Evolutionary conservation across 148 eudicot species (phyloP).

Genomic region (Suaeda aralocaspica): DNA sequence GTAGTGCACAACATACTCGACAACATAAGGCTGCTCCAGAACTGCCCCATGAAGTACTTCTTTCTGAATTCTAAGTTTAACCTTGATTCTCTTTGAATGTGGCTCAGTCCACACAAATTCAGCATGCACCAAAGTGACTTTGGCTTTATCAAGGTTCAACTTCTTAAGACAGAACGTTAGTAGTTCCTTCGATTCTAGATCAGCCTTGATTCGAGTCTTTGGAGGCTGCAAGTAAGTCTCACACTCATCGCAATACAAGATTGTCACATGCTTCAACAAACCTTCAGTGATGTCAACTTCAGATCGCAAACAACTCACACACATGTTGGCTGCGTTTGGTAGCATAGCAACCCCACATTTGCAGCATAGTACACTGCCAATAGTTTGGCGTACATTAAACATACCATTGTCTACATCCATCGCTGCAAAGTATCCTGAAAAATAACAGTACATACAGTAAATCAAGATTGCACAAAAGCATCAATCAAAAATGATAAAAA

Average conservation of each 20-base stretch:
- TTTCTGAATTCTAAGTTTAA: slow-evolving; percentile 43
- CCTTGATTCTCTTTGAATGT: slow-evolving; percentile 52
- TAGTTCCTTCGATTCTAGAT: slow-evolving; percentile 63
- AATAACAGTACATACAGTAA: not conserved
- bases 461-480: too few species aligned
- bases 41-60: slow-evolving; percentile 62
- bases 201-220: slow-evolving; percentile 58
- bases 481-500: too few species aligned
- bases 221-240: slow-evolving; percentile 70
- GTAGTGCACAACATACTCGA: slow-evolving; percentile 62
- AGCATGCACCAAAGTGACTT: slow-evolving; percentile 44
- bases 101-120: slow-evolving; percentile 51
- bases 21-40: slow-evolving; percentile 57
- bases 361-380: slow-evolving; percentile 68
- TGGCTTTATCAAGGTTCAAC: slow-evolving; percentile 46
- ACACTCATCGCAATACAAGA: slow-evolving; percentile 59
- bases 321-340: slow-evolving; percentile 81
- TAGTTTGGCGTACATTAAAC: slow-evolving; percentile 51
- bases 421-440: slow-evolving; percentile 7
- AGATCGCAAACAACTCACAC: slow-evolving; percentile 59
- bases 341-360: slow-evolving; percentile 61
- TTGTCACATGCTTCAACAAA: slow-evolving; percentile 52
- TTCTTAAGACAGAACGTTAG: slow-evolving; percentile 63
- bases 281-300: slow-evolving; percentile 78
- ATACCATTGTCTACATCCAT: slow-evolving; percentile 51